A percentile compares a stretch with the other conserved stretches of the same genome.
phyloP scores from a whole-genome alignment of 225 moss, liverwort and hornwort genomes.

The Physcomitrium patens region DNA sequence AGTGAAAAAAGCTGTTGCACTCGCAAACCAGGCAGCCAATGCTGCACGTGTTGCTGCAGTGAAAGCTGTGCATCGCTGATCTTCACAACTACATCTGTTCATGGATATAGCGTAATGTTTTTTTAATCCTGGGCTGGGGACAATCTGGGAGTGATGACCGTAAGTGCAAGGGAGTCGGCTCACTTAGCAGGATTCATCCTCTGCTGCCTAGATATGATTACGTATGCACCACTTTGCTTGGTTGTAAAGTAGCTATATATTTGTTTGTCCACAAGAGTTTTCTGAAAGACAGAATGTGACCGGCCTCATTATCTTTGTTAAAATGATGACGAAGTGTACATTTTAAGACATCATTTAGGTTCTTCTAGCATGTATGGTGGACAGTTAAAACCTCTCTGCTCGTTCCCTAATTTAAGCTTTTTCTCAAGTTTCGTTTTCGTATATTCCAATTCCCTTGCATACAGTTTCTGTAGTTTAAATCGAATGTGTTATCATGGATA shows the following conservation, averaged over 20 bases:
- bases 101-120: neutral
- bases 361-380: neutral
- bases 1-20: constrained; percentile 80
- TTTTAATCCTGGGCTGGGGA: constrained; percentile 23
- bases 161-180: constrained; percentile 22
- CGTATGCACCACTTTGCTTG: constrained; percentile 30
- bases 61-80: constrained; percentile 74
- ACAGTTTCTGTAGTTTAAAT: no score
- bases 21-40: constrained; percentile 85
- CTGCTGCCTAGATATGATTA: constrained; percentile 11
- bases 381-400: no score
- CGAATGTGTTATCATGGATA: no score
- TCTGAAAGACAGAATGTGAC: constrained; percentile 20
- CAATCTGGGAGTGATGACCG: constrained; percentile 4
- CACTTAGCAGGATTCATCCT: constrained; percentile 15
- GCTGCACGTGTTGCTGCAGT: constrained; percentile 87
- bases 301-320: constrained; percentile 8
- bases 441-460: no score
- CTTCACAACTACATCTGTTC: constrained; percentile 6
- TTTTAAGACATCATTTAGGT: constrained; percentile 18
- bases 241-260: constrained; percentile 37
- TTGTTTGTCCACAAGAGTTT: constrained; percentile 17
- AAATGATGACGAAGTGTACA: constrained; percentile 22
- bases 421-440: no score
- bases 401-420: no score